Base-by-base conservation (phyloP, 768 basidiomycete genomes). In the Sutorius australiensis region DNA sequence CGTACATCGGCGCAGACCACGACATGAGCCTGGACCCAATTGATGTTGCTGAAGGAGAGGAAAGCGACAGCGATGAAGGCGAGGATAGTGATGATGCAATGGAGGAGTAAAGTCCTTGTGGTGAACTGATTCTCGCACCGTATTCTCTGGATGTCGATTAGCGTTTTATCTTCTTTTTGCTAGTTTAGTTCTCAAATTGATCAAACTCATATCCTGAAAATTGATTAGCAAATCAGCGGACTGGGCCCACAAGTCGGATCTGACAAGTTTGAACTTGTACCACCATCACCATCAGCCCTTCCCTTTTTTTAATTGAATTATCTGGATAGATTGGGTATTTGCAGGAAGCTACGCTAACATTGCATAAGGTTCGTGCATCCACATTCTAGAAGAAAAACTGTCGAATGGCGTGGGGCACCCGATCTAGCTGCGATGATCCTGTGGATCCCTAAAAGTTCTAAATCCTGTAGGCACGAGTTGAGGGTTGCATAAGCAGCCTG, bases 1-100 rank as follows among this genome's bases (percentile, higher is more conserved):
- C 89, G 49, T 95, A 94, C 66, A 76, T 88, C 21, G 92, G 92
- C 7, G 92, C 92, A 33, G 95, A 97, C 64, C 93, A 97, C 62
- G 93, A 94, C 64, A 86, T 98, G 66, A 79, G 81, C 42, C 66
- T 98, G 43, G 89, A 91, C 34, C 76, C 84, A 8, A 80, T 98
- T 56, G 86, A 89, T 24, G 92, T 97, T 48, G 92, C 86, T 0
- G 91, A 95, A 67, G 94, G 93, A 3, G 92, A 92, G 67, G 89
- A 91, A 16, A 89, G 86, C 55, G 88, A 89, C 49, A 85, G 84
- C 49, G 91, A 91, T 51, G 84, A 55, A 9, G 60, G 83, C 44
- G 84, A 54, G 16, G 59, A 84, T 43, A 17, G n/a, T 8, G 36
- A 17, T 37, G 36, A 82, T 46, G 63, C 63, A 54, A 81, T 81